Conservation (phyloP, 495 filamentous ascomycete species). For the Talaromyces wortmannii region DNA sequence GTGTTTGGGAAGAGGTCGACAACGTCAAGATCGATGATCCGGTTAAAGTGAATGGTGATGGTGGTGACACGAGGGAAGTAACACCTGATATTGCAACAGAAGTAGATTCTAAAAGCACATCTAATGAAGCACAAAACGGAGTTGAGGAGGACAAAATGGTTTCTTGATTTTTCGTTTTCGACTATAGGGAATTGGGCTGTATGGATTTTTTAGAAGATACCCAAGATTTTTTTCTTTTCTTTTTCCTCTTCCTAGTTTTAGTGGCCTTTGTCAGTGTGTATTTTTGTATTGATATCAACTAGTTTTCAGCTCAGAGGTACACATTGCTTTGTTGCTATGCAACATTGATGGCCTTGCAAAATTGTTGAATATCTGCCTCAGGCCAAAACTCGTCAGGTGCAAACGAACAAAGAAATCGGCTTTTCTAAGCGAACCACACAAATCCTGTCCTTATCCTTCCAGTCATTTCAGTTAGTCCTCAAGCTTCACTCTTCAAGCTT, state of each 20-base stretch:
- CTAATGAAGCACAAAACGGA: constrained; percentile 9
- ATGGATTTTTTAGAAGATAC: not conserved
- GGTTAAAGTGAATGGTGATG: constrained; percentile 1
- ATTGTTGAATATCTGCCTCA: too few relatives aligned
- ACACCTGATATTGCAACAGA: not conserved
- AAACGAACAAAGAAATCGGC: too few relatives aligned
- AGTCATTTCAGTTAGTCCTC: too few relatives aligned
- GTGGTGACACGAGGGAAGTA: constrained; percentile 1
- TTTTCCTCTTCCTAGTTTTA: too few relatives aligned
- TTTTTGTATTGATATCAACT: not conserved
- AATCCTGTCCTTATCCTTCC: too few relatives aligned
- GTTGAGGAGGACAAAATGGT: constrained; percentile 14
- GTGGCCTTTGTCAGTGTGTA: too few relatives aligned
- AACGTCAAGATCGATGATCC: constrained; percentile 12
- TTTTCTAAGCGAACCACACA: too few relatives aligned
- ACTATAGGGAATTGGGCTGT: not conserved
- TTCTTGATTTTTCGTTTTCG: not conserved
- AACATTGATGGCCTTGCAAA: too few relatives aligned
- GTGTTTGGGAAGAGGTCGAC: constrained; percentile 49
- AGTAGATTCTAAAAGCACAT: constrained; percentile 1
- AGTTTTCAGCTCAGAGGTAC: not conserved
- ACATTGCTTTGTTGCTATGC: too few relatives aligned
- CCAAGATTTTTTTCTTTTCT: not conserved
- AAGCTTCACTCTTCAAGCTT: too few relatives aligned
- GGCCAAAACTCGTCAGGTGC: too few relatives aligned